Evolutionary conservation across 208 protist species (phyloP), one percentile per base, ranked within the genome.

Genomic region (Trypanosoma theileri): DNA sequence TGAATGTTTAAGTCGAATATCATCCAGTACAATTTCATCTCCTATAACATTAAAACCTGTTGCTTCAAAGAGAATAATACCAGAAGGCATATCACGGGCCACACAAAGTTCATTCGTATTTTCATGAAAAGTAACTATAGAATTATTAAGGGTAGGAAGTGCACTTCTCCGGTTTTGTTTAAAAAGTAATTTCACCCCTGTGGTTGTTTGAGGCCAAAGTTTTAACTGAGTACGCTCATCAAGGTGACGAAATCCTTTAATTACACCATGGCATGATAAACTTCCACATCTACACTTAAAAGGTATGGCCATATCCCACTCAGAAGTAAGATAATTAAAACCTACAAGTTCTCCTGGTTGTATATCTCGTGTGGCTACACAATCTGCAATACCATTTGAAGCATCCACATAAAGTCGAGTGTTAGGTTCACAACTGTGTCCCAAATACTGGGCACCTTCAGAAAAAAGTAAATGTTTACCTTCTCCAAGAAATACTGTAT

Each of bases 321-420:
- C 91, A 51, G 91, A 91, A 52, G 85, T 85, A 17, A 93, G 78
- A 73, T 96, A 96, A 78, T 96, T 94, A 79, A 92, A 94, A 64
- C 82, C 85, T 41, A 94, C 59, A 48, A 93, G 65, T 40, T 89
- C 86, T 16, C 79, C 88, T 0, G 45, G 54, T 17, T 79, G 63
- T 68, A 96, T 93, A 71, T 86, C 76, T 50, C 73, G 69, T 55
- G 83, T 69, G 21, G 84, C 79, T 28, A 95, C 74, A 67, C 84
- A 91, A 66, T 88, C 79, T 10, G 88, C 66, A 42, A 58, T 82
- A 66, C 85, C 84, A 54, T 72, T 88, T 22, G 73, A 73, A 13
- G 81, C 68, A 72, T 91, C 83, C 26, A 93, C 74, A 26, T 85
- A 80, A 75, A 95, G 77, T 64, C 86, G 82, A 16, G 82, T 84